Evolutionary conservation across 345 rosid species (phyloP), one percentile per base, ranked within the genome.

Genomic region (Lumnitzera littorea): DNA sequence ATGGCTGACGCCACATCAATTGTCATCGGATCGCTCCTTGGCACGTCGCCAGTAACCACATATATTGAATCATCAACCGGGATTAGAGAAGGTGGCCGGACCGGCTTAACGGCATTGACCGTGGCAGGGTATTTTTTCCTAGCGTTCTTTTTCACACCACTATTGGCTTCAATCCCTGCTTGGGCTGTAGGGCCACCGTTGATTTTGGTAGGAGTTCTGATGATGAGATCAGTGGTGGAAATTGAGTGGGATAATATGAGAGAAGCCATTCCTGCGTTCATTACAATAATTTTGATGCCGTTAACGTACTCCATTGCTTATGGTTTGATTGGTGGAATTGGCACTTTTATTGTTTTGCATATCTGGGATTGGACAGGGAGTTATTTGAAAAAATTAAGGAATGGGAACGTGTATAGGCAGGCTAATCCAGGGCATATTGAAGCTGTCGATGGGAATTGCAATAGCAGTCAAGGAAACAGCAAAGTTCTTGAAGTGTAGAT

Each of bases 151-250:
- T 74, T 92, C 62, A 92, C 99, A 24, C 97, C 97, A 24, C 52
- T 94, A 29, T 47, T 94, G 62, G 95, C 99, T 4, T 89, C 99
- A 5, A 84, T 89, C 7, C 97, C 99, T 2, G 61, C 95, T 0
- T 90, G 99, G 99, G 99, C 97, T 17, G 97, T 94, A n/a, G 99
- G 97, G 10, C 97, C 99, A 17, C 99, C 96, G 48, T 55, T 94
- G 80, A 80, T 94, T 1, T 43, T 94, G 59, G 99, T 90, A 0
- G 99, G 99, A 15, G 99, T 87, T 64, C 23, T 94, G 84, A 94
- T 94, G 99, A 94, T 94, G 99, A 82, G 74, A 64, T 66, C 97
- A 2, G 95, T 90, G 76, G 85, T 72, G 73, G 99, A 94, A 66
- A 80, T 94, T 3, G 78, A 94, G 12, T 94, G 99, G 99, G 68